A percentile compares a stretch with the other conserved stretches of the same genome.
Evolutionary conservation across 2,329 filamentous ascomycete species (phyloP).

Genomic region (Alternaria sp.): DNA sequence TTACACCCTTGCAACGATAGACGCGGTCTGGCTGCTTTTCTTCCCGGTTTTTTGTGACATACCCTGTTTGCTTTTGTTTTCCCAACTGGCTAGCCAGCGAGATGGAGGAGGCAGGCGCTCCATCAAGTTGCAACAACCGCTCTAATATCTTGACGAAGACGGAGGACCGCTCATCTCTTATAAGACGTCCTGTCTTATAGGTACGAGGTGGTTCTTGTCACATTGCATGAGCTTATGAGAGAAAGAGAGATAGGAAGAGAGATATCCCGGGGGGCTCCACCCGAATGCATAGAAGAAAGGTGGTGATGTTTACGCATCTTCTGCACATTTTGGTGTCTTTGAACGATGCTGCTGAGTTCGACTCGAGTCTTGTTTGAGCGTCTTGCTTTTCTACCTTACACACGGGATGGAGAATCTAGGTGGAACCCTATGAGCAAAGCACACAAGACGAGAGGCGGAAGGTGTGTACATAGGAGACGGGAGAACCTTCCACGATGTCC

Average conservation of each 20-base stretch:
- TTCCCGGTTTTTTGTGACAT: constrained; percentile 21
- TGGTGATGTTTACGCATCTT: neutral
- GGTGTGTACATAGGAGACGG: constrained; percentile 13
- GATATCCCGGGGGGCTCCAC: constrained; percentile 26
- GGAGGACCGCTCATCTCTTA: constrained; percentile 1
- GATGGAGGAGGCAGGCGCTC: constrained; percentile 50
- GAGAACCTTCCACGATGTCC: neutral
- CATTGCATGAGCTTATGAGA: constrained; percentile 38
- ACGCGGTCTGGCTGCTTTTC: constrained; percentile 22
- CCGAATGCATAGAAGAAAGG: constrained; percentile 11
- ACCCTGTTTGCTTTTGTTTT: constrained; percentile 20
- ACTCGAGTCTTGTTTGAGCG: neutral
- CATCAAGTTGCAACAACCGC: constrained; percentile 35
- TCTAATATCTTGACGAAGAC: constrained; percentile 30
- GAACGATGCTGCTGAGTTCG: neutral
- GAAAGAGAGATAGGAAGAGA: constrained; percentile 32
- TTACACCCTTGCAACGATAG: constrained; percentile 29
- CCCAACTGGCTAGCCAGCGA: constrained; percentile 14
- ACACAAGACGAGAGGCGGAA: constrained; percentile 1
- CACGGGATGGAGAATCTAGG: neutral
- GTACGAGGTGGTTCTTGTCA: neutral
- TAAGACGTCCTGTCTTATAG: neutral
- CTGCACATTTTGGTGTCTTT: constrained; percentile 11
- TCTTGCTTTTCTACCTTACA: neutral
- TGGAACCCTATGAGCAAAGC: neutral